Conservation (phyloP, 2,329 filamentous ascomycete genomes). For the Xylaria digitata region DNA sequence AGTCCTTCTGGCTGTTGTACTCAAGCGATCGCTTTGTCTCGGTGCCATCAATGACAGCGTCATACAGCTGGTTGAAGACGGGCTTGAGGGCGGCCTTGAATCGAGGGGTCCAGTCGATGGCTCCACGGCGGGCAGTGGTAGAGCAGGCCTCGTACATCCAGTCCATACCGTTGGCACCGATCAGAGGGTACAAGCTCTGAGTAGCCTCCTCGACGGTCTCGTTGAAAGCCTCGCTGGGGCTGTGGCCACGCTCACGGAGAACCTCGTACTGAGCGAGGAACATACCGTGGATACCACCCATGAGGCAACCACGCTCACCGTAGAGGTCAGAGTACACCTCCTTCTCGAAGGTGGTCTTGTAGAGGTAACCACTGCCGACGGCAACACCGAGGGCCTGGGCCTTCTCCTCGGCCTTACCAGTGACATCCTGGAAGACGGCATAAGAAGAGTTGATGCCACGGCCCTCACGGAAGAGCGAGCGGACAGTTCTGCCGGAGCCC, state of each 20-base stretch:
- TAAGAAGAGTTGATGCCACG: constrained; percentile 99
- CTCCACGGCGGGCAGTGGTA: constrained; percentile 96
- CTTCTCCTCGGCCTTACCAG: constrained; percentile 98
- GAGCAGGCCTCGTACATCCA: constrained; percentile 99
- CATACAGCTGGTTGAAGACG: constrained; percentile 97
- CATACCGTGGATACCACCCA: constrained; percentile 99
- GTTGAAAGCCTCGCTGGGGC: constrained; percentile 98
- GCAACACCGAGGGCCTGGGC: constrained; percentile 96
- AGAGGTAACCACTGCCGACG: constrained; percentile 97
- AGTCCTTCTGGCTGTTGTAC: constrained; percentile 95
- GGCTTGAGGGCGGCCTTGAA: constrained; percentile 99
- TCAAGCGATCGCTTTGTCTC: constrained; percentile 97
- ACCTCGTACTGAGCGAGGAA: constrained; percentile 99
- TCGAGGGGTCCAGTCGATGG: constrained; percentile 96
- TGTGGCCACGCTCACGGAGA: constrained; percentile 97
- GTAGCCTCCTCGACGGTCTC: constrained; percentile 99
- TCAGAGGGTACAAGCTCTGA: constrained; percentile 96
- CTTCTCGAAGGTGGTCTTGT: constrained; percentile 99
- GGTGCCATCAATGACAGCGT: constrained; percentile 87
- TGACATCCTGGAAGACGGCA: constrained; percentile 98
- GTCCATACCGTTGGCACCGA: constrained; percentile 98
- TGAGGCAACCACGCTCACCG: constrained; percentile 99
- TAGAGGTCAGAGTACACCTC: constrained; percentile 99
- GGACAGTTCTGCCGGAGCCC: constrained; percentile 98
- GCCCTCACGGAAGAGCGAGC: constrained; percentile 98